Percentiles rank a stretch among this genome's conserved stretches.
Conservation (phyloP, 2,329 filamentous ascomycete species). For the Calycina herbarum region DNA sequence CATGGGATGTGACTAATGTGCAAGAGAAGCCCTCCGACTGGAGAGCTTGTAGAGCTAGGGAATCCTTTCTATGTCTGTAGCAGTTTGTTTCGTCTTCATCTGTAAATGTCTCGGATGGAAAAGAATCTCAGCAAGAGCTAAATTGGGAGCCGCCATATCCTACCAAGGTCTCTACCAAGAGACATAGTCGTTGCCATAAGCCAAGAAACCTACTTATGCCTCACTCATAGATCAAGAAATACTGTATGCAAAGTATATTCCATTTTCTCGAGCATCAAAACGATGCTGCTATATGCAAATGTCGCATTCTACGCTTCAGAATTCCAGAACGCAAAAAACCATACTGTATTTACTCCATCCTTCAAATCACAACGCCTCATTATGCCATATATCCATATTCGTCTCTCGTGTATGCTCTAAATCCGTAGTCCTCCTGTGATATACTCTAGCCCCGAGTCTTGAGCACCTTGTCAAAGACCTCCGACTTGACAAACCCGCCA, state of each 20-base stretch:
- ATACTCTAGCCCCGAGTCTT: conserved; percentile 42
- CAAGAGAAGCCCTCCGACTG: neutral
- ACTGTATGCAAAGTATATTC: neutral
- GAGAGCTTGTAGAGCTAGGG: neutral
- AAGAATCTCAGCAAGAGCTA: neutral
- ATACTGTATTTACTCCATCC: conserved; percentile 27
- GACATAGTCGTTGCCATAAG: too few relatives aligned
- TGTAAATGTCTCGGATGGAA: neutral
- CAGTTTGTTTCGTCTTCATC: neutral
- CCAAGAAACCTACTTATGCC: too few relatives aligned
- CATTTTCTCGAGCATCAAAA: neutral
- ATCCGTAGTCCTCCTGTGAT: conserved; percentile 9
- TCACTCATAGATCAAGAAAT: neutral
- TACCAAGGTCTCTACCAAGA: too few relatives aligned
- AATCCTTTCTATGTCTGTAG: neutral
- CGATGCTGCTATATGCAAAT: neutral
- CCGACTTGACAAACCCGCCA: conserved; percentile 73
- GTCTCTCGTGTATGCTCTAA: conserved; percentile 16
- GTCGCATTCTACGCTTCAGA: conserved; percentile 17
- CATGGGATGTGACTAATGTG: neutral
- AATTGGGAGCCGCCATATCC: too few relatives aligned
- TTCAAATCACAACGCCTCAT: conserved; percentile 31
- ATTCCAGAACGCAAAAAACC: conserved; percentile 23
- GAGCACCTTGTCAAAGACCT: conserved; percentile 76
- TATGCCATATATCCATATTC: conserved; percentile 31